phyloP scores from a whole-genome alignment of 2,329 filamentous ascomycete species.

The Beauveria bassiana region DNA sequence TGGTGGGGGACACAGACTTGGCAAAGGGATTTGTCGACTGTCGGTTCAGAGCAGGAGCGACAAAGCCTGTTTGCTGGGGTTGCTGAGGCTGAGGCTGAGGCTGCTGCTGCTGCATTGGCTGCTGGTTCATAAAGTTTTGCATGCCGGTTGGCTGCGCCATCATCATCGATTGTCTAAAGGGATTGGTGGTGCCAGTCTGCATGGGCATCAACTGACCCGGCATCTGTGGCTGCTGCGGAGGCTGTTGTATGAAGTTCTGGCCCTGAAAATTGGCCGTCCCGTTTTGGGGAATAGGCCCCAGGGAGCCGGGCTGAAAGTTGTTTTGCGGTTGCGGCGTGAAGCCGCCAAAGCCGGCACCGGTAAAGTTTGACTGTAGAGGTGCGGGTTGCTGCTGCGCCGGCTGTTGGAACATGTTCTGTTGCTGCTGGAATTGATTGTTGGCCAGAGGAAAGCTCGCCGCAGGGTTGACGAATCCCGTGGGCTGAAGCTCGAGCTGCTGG shows the following conservation, averaged over 20 bases:
- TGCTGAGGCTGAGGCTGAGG: background rate
- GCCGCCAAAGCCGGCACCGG: slow-evolving; percentile 77
- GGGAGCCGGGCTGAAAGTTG: slow-evolving; percentile 43
- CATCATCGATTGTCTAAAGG: slow-evolving; percentile 89
- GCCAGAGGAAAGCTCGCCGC: slow-evolving; percentile 3
- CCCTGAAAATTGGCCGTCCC: slow-evolving; percentile 43
- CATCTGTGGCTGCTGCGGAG: slow-evolving; percentile 17
- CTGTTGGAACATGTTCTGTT: slow-evolving; percentile 25
- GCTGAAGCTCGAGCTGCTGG: slow-evolving; percentile 17
- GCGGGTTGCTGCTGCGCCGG: slow-evolving; percentile 33
- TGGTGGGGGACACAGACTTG: slow-evolving; percentile 36
- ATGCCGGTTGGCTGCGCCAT: slow-evolving; percentile 48
- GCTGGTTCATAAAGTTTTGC: slow-evolving; percentile 22
- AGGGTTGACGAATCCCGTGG: slow-evolving; percentile 2
- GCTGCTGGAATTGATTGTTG: slow-evolving; percentile 28
- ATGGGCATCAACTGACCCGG: slow-evolving; percentile 18
- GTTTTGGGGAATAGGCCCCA: slow-evolving; percentile 53
- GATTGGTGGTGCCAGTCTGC: slow-evolving; percentile 59
- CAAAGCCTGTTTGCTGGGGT: slow-evolving; percentile 11
- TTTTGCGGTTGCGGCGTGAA: slow-evolving; percentile 56
- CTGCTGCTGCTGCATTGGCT: background rate
- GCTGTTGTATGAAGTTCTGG: slow-evolving; percentile 16
- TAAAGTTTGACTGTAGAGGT: slow-evolving; percentile 40
- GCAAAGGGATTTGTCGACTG: slow-evolving; percentile 86
- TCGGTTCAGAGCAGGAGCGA: slow-evolving; percentile 38